Evolutionary conservation across 305 asterid species (phyloP), one percentile per base, ranked within the genome.

Genomic region (Andrographis paniculata): DNA sequence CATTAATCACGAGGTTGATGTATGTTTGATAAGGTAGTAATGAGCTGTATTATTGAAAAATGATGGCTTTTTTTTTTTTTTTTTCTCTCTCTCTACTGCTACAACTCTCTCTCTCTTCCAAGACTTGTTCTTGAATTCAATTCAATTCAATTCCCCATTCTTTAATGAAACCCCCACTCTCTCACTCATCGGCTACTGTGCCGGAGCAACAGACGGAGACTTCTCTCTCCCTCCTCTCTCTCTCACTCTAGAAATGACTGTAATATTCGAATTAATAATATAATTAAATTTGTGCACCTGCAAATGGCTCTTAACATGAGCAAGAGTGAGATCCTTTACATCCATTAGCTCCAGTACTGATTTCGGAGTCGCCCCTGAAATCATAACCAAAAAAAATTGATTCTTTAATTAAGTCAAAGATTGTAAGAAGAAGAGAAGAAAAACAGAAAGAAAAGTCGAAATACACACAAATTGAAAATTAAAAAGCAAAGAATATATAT

Each of bases 261-360:
- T 30, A 17, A 48, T 13, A 33, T 6, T 6, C 13, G 15, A 2
- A 42, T n/a, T n/a, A 6, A 15, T 23, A 18, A 14, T 1, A 23
- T 1, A 17, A 9, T 20, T 14, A 9, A 6, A 5, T 46, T 20
- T 23, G 17, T 46, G 33, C 67, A 87, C 96, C 96, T 87, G 96
- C 20, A 87, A 75, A 77, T 87, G 96, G 87, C 96, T 87, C 69
- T 87, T 87, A 45, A 87, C 96, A 69, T 87, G 96, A 58, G 96
- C 89, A 46, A 87, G 62, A 17, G 93, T 84, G 60, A 87, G 96
- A 82, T 84, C 96, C 67, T 87, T 87, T 39, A 87, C 96, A 78
- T 87, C 95, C 96, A 87, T 84, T 4, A 87, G 85, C 68, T 87
- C 95, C 18, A 87, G 79, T 16, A 87, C 96, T 41, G 95, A 78